phyloP scores from a whole-genome alignment of 176 grass and related monocot species.

The Miscanthus lutarioriparius region DNA sequence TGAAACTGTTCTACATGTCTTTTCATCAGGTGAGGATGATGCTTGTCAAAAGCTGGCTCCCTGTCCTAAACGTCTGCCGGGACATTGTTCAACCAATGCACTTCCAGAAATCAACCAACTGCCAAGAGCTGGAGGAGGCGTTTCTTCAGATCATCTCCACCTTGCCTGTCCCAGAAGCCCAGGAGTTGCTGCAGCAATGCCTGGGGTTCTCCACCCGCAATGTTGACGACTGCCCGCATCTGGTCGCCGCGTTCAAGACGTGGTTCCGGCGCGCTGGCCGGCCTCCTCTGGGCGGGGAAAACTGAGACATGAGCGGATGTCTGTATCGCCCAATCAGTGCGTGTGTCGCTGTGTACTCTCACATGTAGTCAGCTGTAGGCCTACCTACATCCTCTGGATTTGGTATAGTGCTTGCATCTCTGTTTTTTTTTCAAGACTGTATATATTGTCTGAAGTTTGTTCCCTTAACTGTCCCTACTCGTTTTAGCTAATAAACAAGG shows the following conservation, averaged over 20 bases:
- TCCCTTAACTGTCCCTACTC: not conserved
- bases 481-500: not conserved
- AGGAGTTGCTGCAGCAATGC: constrained; percentile 74
- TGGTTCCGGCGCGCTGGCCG: constrained; percentile 42
- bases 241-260: constrained; percentile 41
- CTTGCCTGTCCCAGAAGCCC: constrained; percentile 55
- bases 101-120: constrained; percentile 51
- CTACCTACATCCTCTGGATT: constrained; percentile 21
- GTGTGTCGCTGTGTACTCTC: not conserved
- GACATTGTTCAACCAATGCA: constrained; percentile 57
- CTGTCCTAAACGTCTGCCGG: constrained; percentile 76
- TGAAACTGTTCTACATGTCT: constrained; percentile 9
- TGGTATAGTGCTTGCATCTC: not conserved
- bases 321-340: not conserved
- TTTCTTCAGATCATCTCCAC: constrained; percentile 94
- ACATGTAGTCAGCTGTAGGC: constrained; percentile 15
- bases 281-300: not conserved
- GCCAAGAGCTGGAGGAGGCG: constrained; percentile 69
- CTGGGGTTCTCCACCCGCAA: constrained; percentile 77
- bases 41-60: constrained; percentile 80
- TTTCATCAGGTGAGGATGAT: constrained; percentile 64
- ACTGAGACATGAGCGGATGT: constrained; percentile 16
- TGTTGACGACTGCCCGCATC: constrained; percentile 33
- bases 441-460: not conserved
- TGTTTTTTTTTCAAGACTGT: not conserved